These are phyloP conservation scores for Pestalotiopsis sp. DNA, from an alignment of 2,329 filamentous ascomycete genomes.

Conservation along the genomic window DNA sequence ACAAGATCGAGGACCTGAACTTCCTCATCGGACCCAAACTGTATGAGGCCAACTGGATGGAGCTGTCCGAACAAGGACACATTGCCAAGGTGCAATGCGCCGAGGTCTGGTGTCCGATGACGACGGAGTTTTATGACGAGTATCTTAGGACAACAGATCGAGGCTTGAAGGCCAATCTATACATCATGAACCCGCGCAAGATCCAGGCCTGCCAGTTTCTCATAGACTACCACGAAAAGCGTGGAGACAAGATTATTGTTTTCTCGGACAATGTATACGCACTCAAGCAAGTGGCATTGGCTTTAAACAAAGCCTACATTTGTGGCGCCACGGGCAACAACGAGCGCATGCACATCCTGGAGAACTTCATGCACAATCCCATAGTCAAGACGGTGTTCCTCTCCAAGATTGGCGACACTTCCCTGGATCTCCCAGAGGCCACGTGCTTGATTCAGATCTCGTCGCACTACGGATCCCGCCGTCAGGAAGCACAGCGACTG, in stretches of 20 bases:
- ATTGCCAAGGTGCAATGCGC: conserved; percentile 97
- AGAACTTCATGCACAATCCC: conserved; percentile 94
- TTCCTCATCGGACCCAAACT: conserved; percentile 97
- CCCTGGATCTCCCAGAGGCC: conserved; percentile 93
- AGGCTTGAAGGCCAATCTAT: conserved; percentile 56
- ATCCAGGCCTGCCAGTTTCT: conserved; percentile 97
- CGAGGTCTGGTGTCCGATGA: conserved; percentile 99
- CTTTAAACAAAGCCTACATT: conserved; percentile 85
- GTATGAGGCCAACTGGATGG: conserved; percentile 99
- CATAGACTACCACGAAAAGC: conserved; percentile 95
- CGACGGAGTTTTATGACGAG: conserved; percentile 95
- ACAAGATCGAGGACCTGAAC: conserved; percentile 97
- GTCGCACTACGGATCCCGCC: conserved; percentile 93
- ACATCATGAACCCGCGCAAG: conserved; percentile 97
- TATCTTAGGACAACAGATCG: conserved; percentile 64
- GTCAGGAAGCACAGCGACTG: conserved; percentile 92
- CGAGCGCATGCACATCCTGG: conserved; percentile 84
- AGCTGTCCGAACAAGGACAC: conserved; percentile 93
- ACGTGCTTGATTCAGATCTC: conserved; percentile 98
- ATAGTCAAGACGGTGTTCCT: conserved; percentile 91
- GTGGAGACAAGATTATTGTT: conserved; percentile 97
- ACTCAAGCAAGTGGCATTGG: conserved; percentile 80
- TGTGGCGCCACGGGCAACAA: conserved; percentile 85
- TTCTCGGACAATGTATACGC: conserved; percentile 98
- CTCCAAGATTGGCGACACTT: conserved; percentile 97